Evolutionary conservation across 2,329 filamentous ascomycete genomes (phyloP).

Genomic region (Colletotrichum phormii): DNA sequence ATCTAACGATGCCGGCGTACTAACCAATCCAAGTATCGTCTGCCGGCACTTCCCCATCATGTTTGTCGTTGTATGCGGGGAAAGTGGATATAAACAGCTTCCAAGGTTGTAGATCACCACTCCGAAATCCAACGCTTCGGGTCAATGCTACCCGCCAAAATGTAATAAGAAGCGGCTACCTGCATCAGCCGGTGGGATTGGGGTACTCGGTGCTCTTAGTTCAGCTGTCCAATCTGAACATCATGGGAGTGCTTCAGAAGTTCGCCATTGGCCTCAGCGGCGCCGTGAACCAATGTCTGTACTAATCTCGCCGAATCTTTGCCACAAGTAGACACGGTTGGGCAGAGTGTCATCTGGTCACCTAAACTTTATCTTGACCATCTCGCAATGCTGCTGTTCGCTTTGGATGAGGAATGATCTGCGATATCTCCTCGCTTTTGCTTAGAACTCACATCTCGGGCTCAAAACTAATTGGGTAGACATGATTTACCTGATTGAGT

Average conservation of each 20-base stretch:
- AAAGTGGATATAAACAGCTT: slow-evolving; percentile 27
- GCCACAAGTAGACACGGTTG: too few relatives aligned
- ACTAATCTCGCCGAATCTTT: too few relatives aligned
- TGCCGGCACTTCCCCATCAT: slow-evolving; percentile 14
- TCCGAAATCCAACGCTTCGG: slow-evolving; percentile 17
- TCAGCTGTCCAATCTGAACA: background rate
- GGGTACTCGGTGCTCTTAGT: background rate
- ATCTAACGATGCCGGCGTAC: slow-evolving; percentile 8
- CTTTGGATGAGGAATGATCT: too few relatives aligned
- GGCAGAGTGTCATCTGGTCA: too few relatives aligned
- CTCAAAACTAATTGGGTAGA: too few relatives aligned
- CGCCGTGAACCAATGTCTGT: background rate
- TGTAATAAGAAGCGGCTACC: too few relatives aligned
- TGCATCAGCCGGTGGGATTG: background rate
- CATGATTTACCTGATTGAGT: too few relatives aligned
- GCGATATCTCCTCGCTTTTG: too few relatives aligned
- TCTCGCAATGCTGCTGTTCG: too few relatives aligned
- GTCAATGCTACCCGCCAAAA: slow-evolving; percentile 14
- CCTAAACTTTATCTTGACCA: too few relatives aligned
- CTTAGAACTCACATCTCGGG: too few relatives aligned
- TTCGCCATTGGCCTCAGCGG: slow-evolving; percentile 1
- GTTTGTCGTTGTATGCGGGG: slow-evolving; percentile 10
- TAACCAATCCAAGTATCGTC: slow-evolving; percentile 23
- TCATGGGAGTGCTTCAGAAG: slow-evolving; percentile 3
- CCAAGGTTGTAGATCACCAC: slow-evolving; percentile 23